Base-by-base conservation (phyloP, 116 monocot species). In the Cymodocea nodosa region DNA sequence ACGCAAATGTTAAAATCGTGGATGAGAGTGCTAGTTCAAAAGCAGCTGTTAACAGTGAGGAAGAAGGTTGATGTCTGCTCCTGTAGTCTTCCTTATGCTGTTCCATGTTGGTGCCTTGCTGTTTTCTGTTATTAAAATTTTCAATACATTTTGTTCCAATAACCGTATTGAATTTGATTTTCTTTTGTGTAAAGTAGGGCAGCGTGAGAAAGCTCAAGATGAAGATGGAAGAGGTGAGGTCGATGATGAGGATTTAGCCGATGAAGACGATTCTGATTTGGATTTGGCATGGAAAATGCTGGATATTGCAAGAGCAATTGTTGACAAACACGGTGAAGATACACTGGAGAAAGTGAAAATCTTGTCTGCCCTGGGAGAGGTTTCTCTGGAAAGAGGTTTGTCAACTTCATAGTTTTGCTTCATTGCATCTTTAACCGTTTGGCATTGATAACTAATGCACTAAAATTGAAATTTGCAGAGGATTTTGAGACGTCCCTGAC, bases 241-340 rank as follows among this genome's bases (percentile, higher is more conserved):
- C 36, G 90, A 83, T 64, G 81, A 69, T 59, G 92, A 86, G 20
- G 90, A 82, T 35, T n/a, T 60, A 18, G 75, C 48, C 24, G 94
- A 89, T 70, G 89, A 89, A 79, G 89, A 93, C 15, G 94, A 90
- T 14, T 85, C 87, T 68, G 95, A 95, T 80, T 59, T 95, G 68
- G 90, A 95, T 60, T 71, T 85, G 60, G 76, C 95, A 60, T 95
- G 90, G 90, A 95, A 87, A 69, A 87, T 95, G 90, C 76, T 95
- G 54, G 95, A 95, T 72, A 74, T 95, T 81, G 95, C 95, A 18
- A 87, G 95, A 67, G 85, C 79, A 65, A 95, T 95, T 76, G 76
- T 70, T 59, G 95, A 95, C 56, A 85, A 83, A 64, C 30, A 30
- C 17, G 69, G 84, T 24, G 81, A 80, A 68, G 77, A 81, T 73